Base-by-base conservation (phyloP, 371 early-diverging fungal species). In the Apophysomyces sp. region DNA sequence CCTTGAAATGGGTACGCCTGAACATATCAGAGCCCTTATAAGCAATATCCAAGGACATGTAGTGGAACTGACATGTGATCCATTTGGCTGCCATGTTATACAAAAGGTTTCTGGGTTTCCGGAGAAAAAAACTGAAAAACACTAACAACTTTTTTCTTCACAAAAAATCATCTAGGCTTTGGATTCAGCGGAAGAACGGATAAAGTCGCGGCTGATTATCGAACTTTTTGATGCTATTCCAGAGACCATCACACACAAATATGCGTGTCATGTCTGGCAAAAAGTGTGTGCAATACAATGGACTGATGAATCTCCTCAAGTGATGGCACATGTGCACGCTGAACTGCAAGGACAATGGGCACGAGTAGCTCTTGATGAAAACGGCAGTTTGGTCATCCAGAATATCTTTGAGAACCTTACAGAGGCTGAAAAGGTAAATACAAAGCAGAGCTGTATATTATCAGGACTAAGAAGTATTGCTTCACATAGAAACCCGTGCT, bases 221-320 rank as follows among this genome's bases (percentile, higher is more conserved):
- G 92, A 90, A 65, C 76, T 92, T 34, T 83, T 85, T 68, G 66
- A 80, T 32, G 64, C 76, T 32, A 86, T 90, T 55, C 74, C 82
- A 1, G 88, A 89, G 58, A 90, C 92, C 29, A 84, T 92, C 63
- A 87, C 86, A 6, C 90, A 92, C 70, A 81, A 88, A 21, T 87
- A 89, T 59, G 90, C 92, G 2, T 92, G 90, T 61, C 92, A 92
- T 70, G 90, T 92, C 16, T 90, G 90, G 90, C 90, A 90, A 68
- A 86, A 89, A 57, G 79, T 90, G 5, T 88, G 90, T 73, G 89
- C 90, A 69, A 87, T 87, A 18, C 80, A 81, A 15, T 89, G 89
- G 89, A 58, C 55, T 3, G 61, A 61, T 8, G 69, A 75, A 12
- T 80, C 83, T 3, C 85, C 82, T 4, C 71, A 80, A 18, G 81